A percentile compares a stretch with the other conserved stretches of the same genome.
Evolutionary conservation across 257 asterid species (phyloP).

Genomic region (Euphrasia confusa): DNA sequence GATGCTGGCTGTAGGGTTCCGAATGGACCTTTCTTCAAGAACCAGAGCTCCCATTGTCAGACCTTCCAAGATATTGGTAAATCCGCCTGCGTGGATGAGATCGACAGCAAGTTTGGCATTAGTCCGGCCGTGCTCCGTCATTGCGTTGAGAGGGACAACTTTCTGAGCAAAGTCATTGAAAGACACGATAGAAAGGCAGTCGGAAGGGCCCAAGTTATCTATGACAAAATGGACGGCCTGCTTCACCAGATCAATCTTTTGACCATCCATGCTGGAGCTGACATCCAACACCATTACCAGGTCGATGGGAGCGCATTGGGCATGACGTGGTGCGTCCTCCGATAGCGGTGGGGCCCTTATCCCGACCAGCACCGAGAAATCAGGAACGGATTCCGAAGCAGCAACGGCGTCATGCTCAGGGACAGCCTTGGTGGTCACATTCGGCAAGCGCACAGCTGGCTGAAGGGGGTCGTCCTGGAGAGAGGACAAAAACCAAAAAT

Average conservation of each 20-base stretch:
- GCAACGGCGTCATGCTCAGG: neutral
- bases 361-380: neutral
- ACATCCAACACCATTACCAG: neutral
- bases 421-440: neutral
- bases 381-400: neutral
- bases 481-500: too few relatives aligned
- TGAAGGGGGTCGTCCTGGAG: too few relatives aligned
- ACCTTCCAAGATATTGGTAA: neutral
- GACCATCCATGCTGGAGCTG: neutral
- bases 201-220: neutral
- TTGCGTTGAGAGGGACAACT: neutral
- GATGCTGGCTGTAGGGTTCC: neutral
- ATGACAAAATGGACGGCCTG: neutral
- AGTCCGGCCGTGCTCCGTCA: neutral
- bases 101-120: neutral
- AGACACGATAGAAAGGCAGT: neutral
- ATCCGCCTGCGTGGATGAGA: neutral
- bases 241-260: neutral
- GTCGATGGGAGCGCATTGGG: neutral
- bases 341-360: neutral
- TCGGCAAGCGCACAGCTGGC: too few relatives aligned
- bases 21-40: neutral
- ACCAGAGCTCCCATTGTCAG: neutral
- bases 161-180: neutral
- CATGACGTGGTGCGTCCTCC: neutral